Base-by-base conservation (phyloP, 108 stramenopile species). In the Cyclotella cryptica region DNA sequence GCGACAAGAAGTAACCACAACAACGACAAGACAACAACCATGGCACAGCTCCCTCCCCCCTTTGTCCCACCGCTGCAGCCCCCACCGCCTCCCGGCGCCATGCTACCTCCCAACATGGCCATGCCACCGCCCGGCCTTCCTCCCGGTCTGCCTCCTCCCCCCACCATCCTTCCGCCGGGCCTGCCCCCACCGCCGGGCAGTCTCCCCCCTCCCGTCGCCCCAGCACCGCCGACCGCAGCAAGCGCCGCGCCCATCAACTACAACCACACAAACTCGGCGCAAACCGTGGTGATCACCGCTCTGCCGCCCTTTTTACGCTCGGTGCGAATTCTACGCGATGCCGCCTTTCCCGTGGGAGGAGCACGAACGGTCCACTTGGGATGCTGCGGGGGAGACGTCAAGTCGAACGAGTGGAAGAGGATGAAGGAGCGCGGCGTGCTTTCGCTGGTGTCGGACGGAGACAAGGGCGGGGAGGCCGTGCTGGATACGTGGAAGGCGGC, bases 341-440 rank as follows among this genome's bases (percentile, higher is more conserved):
- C 78, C 9, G 63, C 72, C 26, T 80, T 69, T 39, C 77, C 78
- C 13, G 71, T 57, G 27, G 83, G 83, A 8, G 18, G 54, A 19
- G 78, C 78, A 0, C 78, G 78, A 1, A 84, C 78, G 17, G 78
- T 79, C 15, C 78, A 84, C 54, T 61, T 79, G 51, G 78, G 83
- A 55, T 79, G 73, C 18, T 79, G 78, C 40, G 59, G 42, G 14
- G 69, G 70, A 5, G 10, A 15, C 9, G 9, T 49, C 13, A 21
- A 18, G 15, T 64, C 46, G 14, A 67, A 59, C 28, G 83, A 79
- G 52, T 30, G 44, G 14, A 43, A 65, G 26, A 73, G 26, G 29
- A 69, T 64, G 52, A 59, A 40, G 68, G 83, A 84, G 47, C 55
- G 78, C n/a, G 78, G 83, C 43, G 1, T 81, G 3, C 10, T 77